Conservation (phyloP, 257 asterid genomes). For the Solanum tacnaense region DNA sequence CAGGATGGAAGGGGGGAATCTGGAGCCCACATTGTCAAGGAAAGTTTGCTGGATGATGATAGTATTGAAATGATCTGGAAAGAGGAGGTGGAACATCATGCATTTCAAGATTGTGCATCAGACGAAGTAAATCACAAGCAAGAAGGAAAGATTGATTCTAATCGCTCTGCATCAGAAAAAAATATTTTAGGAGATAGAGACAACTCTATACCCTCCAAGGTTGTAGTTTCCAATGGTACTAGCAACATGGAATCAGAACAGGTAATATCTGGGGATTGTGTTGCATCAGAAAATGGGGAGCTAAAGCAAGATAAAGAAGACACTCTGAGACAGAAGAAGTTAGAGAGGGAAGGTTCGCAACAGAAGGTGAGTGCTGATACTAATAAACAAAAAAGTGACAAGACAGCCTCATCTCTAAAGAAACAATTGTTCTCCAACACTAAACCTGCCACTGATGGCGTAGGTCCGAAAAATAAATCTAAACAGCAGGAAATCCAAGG, state of each 20-base stretch:
- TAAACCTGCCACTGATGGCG: constrained; percentile 44
- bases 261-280: constrained; percentile 11
- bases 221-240: constrained; percentile 21
- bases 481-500: constrained; percentile 58
- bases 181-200: constrained; percentile 17
- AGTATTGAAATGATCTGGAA: constrained; percentile 31
- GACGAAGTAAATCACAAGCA: constrained; percentile 49
- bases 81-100: constrained; percentile 54
- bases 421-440: constrained; percentile 34
- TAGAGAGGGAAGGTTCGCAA: constrained; percentile 43
- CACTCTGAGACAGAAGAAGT: constrained; percentile 24
- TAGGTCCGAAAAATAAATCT: constrained; percentile 36
- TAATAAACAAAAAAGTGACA: constrained; percentile 50
- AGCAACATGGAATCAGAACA: constrained; percentile 19
- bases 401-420: constrained; percentile 32
- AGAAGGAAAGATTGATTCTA: constrained; percentile 10
- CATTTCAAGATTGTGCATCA: constrained; percentile 85
- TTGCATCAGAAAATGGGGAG: constrained; percentile 34
- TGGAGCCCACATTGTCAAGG: constrained; percentile 27
- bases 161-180: constrained; percentile 5
- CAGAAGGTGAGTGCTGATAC: constrained; percentile 35
- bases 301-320: constrained; percentile 29
- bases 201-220: constrained; percentile 12
- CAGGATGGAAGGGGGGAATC: constrained; percentile 58
- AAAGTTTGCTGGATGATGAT: constrained; percentile 32